phyloP scores from a whole-genome alignment of 306 rosid genomes.

The Lagenaria siceraria region DNA sequence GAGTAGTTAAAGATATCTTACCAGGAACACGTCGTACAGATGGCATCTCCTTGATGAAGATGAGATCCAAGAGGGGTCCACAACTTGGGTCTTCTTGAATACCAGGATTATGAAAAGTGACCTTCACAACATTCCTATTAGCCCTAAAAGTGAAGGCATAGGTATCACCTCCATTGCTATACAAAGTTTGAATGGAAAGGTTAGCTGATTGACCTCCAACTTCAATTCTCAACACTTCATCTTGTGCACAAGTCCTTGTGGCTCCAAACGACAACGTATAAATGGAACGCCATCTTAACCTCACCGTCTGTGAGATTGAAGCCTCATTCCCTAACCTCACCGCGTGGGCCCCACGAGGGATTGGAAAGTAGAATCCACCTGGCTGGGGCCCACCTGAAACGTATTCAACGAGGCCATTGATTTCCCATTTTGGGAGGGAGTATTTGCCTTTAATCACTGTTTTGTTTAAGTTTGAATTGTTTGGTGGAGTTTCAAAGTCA shows the following conservation, averaged over 20 bases:
- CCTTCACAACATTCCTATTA: constrained; percentile 5
- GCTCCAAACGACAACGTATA: constrained; percentile 39
- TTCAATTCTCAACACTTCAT: constrained; percentile 23
- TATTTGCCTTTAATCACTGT: constrained; percentile 31
- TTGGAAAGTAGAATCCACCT: constrained; percentile 28
- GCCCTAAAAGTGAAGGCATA: constrained; percentile 39
- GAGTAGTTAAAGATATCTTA: background rate
- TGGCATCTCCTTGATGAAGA: constrained; percentile 33
- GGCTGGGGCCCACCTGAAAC: constrained; percentile 48
- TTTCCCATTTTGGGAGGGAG: constrained; percentile 54
- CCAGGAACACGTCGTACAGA: constrained; percentile 15
- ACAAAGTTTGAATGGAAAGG: constrained; percentile 34
- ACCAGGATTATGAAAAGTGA: constrained; percentile 40
- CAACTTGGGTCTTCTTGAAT: constrained; percentile 43
- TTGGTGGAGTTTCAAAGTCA: constrained; percentile 35
- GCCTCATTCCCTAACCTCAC: constrained; percentile 45
- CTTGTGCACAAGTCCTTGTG: constrained; percentile 49
- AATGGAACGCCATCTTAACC: constrained; percentile 9
- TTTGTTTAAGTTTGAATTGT: constrained; percentile 22
- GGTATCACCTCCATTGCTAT: constrained; percentile 33
- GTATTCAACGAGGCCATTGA: constrained; percentile 38
- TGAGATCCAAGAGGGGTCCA: constrained; percentile 44
- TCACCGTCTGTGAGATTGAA: constrained; percentile 29
- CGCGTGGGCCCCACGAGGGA: constrained; percentile 40
- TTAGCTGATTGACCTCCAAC: constrained; percentile 12